These are phyloP conservation scores for Hyphopichia fennica DNA, from an alignment of 1,139 yeast species.

Conservation along the genomic window DNA sequence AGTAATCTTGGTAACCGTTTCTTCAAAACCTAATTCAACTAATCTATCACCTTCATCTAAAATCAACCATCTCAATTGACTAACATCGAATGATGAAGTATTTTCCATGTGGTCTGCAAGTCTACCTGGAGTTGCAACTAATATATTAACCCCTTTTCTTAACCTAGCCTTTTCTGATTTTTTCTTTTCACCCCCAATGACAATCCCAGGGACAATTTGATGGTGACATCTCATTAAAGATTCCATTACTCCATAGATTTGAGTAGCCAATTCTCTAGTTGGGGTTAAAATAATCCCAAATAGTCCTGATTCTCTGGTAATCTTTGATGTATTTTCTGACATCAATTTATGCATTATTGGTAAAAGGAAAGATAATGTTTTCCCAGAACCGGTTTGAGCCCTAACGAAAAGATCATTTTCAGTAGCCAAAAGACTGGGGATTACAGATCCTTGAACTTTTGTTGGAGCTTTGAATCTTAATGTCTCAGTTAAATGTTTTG, in stretches of 20 bases:
- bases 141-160: slow-evolving; percentile 83
- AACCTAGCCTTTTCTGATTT: slow-evolving; percentile 89
- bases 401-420: slow-evolving; percentile 77
- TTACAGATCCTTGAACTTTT: slow-evolving; percentile 75
- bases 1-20: slow-evolving; percentile 78
- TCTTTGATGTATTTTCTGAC: slow-evolving; percentile 43
- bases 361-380: slow-evolving; percentile 78
- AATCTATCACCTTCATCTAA: slow-evolving; percentile 95
- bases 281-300: slow-evolving; percentile 89
- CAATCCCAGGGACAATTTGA: slow-evolving; percentile 86
- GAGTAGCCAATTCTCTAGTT: slow-evolving; percentile 92
- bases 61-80: slow-evolving; percentile 77
- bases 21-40: slow-evolving; percentile 95
- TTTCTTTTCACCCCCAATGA: slow-evolving; percentile 93
- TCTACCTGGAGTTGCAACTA: slow-evolving; percentile 93
- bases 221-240: slow-evolving; percentile 71
- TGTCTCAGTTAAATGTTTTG: slow-evolving; percentile 55
- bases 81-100: slow-evolving; percentile 66
- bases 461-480: slow-evolving; percentile 75
- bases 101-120: slow-evolving; percentile 90
- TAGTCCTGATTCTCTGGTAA: slow-evolving; percentile 75
- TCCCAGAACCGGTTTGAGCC: slow-evolving; percentile 97
- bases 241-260: slow-evolving; percentile 80
- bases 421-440: slow-evolving; percentile 63
- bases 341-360: slow-evolving; percentile 79